Evolutionary conservation across 306 rosid species (phyloP), one percentile per base, ranked within the genome.

Genomic region (Fragaria iinumae): DNA sequence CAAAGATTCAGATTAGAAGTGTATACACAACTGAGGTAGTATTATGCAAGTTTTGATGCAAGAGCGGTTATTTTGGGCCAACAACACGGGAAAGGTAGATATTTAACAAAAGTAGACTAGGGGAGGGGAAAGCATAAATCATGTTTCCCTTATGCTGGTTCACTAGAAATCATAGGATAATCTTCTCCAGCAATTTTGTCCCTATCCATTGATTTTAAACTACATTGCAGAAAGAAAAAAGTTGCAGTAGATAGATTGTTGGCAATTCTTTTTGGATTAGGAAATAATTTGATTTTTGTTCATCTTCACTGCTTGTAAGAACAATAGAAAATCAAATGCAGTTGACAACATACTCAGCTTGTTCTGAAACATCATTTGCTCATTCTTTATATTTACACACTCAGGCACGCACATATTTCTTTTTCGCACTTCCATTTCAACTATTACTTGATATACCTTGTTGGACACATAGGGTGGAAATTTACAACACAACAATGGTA

Each of bases 71-170:
- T 29, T 29, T 60, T 43, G 18, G 29, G 65, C 67, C 67, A 36
- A 34, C 69, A 36, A 70, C 68, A 29, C 60, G 6, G n/a, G 59
- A 63, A 77, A 69, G 73, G 49, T 53, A 59, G 39, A 53, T 71
- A 32, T 34, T 4, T 73, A 81, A 32, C 79, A 67, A 64, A 41
- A 74, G 49, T 65, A 71, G 64, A 64, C 64, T 71, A 74, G 44
- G 77, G 45, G 21, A 11, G 74, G 32, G 62, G 69, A 86, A 85
- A 34, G 87, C 91, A 57, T 85, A 85, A 81, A 81, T 85, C 86
- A 85, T 90, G 89, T 84, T 77, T 82, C 73, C 79, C 77, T 62
- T 80, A 25, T 86, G 89, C 83, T 86, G 88, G 84, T 70, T 68
- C 77, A 73, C 55, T 74, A 74, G 59, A 77, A n/a, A 38, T 75